Evolutionary conservation across 1,284 basidiomycete genomes (phyloP).

Genomic region (Kwoniella shivajii): DNA sequence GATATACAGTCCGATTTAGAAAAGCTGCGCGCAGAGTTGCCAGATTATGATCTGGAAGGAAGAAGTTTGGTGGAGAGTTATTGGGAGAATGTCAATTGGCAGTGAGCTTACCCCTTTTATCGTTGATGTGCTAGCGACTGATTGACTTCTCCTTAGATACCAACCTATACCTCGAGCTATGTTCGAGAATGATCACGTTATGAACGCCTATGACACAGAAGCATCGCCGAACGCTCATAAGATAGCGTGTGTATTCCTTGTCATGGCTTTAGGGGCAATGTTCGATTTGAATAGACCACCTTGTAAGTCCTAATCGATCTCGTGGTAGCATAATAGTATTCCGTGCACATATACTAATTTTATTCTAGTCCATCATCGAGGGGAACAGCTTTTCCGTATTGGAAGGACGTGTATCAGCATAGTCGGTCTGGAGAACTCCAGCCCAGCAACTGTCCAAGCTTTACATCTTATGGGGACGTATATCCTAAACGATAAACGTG

Average conservation of each 20-base stretch:
- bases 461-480: slow-evolving; percentile 50
- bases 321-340: too few relatives aligned
- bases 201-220: slow-evolving; percentile 42
- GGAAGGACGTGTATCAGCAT: slow-evolving; percentile 46
- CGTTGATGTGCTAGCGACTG: not conserved
- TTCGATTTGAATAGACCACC: slow-evolving; percentile 48
- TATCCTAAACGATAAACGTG: slow-evolving; percentile 50
- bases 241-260: slow-evolving; percentile 51
- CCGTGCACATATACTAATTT: slow-evolving; percentile 6
- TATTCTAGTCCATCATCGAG: slow-evolving; percentile 39
- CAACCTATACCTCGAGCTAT: slow-evolving; percentile 43
- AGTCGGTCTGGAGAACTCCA: slow-evolving; percentile 45
- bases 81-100: slow-evolving; percentile 55
- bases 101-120: slow-evolving; percentile 29
- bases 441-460: slow-evolving; percentile 50
- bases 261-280: slow-evolving; percentile 52
- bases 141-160: slow-evolving; percentile 25
- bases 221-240: slow-evolving; percentile 46
- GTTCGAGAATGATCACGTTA: slow-evolving; percentile 50
- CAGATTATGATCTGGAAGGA: slow-evolving; percentile 47
- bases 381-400: slow-evolving; percentile 42
- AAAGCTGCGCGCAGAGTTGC: slow-evolving; percentile 34
- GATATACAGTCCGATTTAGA: slow-evolving; percentile 25
- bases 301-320: slow-evolving; percentile 29
- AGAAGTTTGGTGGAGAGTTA: slow-evolving; percentile 40